A percentile compares a stretch with the other conserved stretches of the same genome.
Conservation (phyloP, 176 grass and related monocot species). For the Musa troglodytarum region DNA sequence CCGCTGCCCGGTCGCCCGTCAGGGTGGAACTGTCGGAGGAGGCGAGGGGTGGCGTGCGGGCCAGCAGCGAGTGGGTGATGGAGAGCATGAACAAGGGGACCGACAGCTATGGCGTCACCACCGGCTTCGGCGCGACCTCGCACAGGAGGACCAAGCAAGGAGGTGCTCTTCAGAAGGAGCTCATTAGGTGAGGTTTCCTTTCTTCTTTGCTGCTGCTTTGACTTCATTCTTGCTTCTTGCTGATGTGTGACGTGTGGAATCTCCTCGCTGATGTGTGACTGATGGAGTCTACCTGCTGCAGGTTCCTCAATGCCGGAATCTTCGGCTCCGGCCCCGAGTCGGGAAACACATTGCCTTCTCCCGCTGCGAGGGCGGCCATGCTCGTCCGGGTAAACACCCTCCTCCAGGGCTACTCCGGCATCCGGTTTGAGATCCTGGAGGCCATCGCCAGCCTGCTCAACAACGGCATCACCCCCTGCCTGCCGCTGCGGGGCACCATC, state of each 20-base stretch:
- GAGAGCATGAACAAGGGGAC: slow-evolving; percentile 19
- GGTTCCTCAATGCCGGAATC: slow-evolving; percentile 18
- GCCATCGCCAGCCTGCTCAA: slow-evolving; percentile 13
- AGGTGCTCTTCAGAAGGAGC: slow-evolving; percentile 14
- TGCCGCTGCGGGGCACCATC: slow-evolving; percentile 17
- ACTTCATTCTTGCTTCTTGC: not conserved
- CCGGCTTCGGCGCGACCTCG: slow-evolving; percentile 16
- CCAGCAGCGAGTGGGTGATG: slow-evolving; percentile 21
- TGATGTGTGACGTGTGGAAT: not conserved
- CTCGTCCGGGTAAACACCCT: slow-evolving; percentile 14
- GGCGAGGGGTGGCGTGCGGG: slow-evolving; percentile 10
- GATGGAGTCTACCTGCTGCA: not conserved
- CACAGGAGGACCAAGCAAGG: slow-evolving; percentile 18
- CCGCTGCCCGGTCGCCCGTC: not conserved
- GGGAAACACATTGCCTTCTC: not conserved
- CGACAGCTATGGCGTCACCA: slow-evolving; percentile 21
- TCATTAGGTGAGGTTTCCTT: not conserved
- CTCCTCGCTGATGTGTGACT: not conserved
- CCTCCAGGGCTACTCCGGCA: slow-evolving; percentile 20
- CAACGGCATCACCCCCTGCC: slow-evolving; percentile 9
- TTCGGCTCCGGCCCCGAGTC: slow-evolving; percentile 3
- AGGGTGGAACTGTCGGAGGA: slow-evolving; percentile 6
- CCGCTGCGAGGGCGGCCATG: slow-evolving; percentile 15
- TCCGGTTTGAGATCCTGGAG: slow-evolving; percentile 20
- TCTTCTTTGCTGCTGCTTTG: not conserved